These are phyloP conservation scores for Russula griseocarnosa DNA, from an alignment of 768 basidiomycete species.

Conservation along the genomic window DNA sequence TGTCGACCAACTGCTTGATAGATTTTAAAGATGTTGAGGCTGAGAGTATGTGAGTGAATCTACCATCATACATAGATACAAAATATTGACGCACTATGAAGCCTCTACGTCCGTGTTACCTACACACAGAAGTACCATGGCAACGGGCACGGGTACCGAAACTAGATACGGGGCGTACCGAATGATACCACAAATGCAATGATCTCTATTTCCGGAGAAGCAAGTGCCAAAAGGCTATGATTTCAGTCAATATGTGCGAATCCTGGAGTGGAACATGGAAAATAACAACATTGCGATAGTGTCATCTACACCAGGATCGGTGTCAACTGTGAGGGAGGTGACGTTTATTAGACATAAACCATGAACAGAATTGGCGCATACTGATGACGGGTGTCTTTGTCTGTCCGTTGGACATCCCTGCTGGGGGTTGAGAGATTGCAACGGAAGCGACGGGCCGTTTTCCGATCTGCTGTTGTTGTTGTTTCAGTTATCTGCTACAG, in stretches of 20 bases:
- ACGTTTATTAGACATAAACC: not conserved
- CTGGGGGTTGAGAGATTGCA: not conserved
- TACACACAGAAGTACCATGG: conserved; percentile 31
- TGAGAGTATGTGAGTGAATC: conserved; percentile 32
- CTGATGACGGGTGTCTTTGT: conserved; percentile 60
- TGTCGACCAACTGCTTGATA: conserved; percentile 66
- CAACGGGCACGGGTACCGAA: not conserved
- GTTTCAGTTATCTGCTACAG: not conserved
- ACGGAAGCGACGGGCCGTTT: conserved; percentile 9
- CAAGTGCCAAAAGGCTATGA: conserved; percentile 64
- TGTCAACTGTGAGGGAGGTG: conserved; percentile 56
- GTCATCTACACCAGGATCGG: conserved; percentile 86
- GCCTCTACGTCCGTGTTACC: conserved; percentile 69
- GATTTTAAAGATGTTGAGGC: conserved; percentile 69
- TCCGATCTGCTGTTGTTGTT: not conserved
- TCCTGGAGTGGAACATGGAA: not conserved
- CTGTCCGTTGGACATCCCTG: not conserved
- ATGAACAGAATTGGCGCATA: conserved; percentile 35
- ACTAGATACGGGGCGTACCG: conserved; percentile 44
- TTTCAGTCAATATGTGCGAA: conserved; percentile 3
- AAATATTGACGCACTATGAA: conserved; percentile 48
- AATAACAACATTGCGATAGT: conserved; percentile 71
- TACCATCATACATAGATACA: not conserved
- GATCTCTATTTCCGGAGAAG: conserved; percentile 81
- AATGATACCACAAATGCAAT: conserved; percentile 72